phyloP scores from a whole-genome alignment of 1,284 basidiomycete genomes.

The Rhodotorula sp. region DNA sequence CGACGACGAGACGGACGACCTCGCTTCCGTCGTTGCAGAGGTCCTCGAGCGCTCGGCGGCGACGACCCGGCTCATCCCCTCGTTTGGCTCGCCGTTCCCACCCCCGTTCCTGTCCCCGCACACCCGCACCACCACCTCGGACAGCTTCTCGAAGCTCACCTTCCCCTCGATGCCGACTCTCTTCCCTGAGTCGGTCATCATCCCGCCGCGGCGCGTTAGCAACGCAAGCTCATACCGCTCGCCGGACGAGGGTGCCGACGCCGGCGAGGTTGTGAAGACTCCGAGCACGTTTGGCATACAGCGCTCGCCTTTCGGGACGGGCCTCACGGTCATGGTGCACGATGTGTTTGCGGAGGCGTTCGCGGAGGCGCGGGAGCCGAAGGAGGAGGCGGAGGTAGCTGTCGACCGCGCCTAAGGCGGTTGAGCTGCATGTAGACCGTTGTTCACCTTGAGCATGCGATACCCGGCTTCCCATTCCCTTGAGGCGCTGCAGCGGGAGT shows the following conservation, averaged over 20 bases:
- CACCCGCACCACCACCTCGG: neutral
- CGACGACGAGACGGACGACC: neutral
- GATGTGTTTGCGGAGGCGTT: constrained; percentile 19
- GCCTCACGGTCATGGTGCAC: neutral
- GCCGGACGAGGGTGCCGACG: too few relatives aligned
- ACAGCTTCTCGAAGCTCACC: neutral
- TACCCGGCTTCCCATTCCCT: too few relatives aligned
- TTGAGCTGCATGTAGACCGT: too few relatives aligned
- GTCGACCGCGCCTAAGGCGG: too few relatives aligned
- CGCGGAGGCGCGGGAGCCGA: neutral
- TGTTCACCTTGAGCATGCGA: too few relatives aligned
- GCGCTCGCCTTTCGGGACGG: constrained; percentile 1
- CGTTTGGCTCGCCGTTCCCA: constrained; percentile 6
- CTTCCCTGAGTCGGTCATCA: neutral
- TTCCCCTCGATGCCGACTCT: constrained; percentile 10
- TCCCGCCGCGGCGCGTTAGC: neutral
- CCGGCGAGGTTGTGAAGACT: neutral
- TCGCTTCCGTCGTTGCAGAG: neutral
- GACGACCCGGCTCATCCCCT: neutral
- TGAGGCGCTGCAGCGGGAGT: too few relatives aligned
- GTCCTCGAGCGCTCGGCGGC: neutral
- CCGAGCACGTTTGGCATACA: constrained; percentile 7
- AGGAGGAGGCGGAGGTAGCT: neutral
- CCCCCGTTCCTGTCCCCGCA: neutral
- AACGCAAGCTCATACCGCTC: constrained; percentile 4